Evolutionary conservation across 306 rosid genomes (phyloP).

Genomic region (Hippophae tibetana): DNA sequence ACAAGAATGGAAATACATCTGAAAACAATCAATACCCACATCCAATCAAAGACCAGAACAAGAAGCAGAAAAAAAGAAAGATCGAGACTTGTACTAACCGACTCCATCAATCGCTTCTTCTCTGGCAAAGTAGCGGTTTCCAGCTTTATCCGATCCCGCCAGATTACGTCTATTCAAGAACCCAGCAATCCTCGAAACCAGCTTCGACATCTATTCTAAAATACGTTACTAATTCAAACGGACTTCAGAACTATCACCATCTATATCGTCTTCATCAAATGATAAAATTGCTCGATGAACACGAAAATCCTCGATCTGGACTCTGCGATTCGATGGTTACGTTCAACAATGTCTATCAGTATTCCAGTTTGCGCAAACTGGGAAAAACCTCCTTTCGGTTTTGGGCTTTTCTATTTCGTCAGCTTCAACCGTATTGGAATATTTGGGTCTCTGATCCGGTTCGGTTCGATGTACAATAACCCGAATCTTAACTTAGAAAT

Average conservation of each 20-base stretch:
- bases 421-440: no score
- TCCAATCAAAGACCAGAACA: neutral
- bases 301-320: no score
- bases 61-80: neutral
- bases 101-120: slow-evolving; percentile 61
- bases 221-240: slow-evolving; percentile 9
- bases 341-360: no score
- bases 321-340: no score
- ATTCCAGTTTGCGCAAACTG: no score
- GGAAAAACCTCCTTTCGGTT: no score
- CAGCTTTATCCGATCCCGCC: slow-evolving; percentile 65
- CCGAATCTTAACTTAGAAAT: no score
- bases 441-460: no score
- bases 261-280: slow-evolving; percentile 8
- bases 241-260: neutral
- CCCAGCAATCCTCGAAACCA: slow-evolving; percentile 47
- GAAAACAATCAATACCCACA: neutral
- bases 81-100: slow-evolving; percentile 42
- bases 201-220: slow-evolving; percentile 44
- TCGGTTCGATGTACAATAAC: no score
- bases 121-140: slow-evolving; percentile 64
- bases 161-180: slow-evolving; percentile 36
- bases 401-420: no score
- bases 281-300: no score
- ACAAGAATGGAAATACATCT: neutral